These are phyloP conservation scores for Breynia disticha DNA, from an alignment of 441 rosid genomes.

Conservation along the genomic window DNA sequence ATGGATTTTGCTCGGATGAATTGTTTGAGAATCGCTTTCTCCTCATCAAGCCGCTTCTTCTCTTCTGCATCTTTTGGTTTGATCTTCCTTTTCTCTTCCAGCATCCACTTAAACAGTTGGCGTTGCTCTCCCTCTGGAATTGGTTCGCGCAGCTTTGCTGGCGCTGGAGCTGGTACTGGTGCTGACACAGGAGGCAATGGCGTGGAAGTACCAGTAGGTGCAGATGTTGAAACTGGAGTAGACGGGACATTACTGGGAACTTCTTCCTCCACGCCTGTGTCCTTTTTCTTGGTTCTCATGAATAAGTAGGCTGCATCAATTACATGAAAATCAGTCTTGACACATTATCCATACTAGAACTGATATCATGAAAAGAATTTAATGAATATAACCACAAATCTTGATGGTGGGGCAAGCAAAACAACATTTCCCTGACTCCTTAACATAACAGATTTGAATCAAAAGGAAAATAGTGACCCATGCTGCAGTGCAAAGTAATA, in stretches of 20 bases:
- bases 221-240: constrained; percentile 20
- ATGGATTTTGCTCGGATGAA: constrained; percentile 60
- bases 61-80: constrained; percentile 57
- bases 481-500: too few species aligned
- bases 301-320: constrained; percentile 55
- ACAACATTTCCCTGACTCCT: too few species aligned
- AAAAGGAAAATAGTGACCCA: too few species aligned
- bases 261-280: constrained; percentile 35
- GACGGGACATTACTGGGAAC: constrained; percentile 14
- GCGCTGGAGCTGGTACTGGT: too few species aligned
- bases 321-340: constrained; percentile 8
- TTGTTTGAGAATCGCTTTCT: constrained; percentile 78
- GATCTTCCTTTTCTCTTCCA: constrained; percentile 88
- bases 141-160: constrained; percentile 41
- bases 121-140: constrained; percentile 64
- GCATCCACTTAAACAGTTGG: constrained; percentile 75
- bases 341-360: constrained; percentile 7
- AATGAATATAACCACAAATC: too few species aligned
- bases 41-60: constrained; percentile 68
- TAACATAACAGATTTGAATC: too few species aligned
- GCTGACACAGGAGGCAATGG: constrained; percentile 20
- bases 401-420: too few species aligned
- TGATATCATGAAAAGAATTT: background rate
- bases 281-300: constrained; percentile 65
- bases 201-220: constrained; percentile 23